phyloP scores from a whole-genome alignment of 1,284 basidiomycete species.

The Quambalaria eucalypti region DNA sequence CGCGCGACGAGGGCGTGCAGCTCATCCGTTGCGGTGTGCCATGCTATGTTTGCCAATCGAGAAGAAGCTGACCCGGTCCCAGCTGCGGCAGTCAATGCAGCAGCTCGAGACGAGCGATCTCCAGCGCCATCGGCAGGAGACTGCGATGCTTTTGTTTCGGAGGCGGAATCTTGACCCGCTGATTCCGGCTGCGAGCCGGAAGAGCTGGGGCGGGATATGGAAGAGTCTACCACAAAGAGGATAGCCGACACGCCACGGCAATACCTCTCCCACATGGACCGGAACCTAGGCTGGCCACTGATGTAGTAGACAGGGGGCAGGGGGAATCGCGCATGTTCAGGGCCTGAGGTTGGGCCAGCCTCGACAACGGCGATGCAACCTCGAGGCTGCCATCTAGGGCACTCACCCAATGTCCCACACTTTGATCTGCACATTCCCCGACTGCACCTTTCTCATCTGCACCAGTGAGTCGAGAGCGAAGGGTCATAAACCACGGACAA shows the following conservation, averaged over 20 bases:
- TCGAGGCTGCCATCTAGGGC: background rate
- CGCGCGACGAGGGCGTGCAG: conserved; percentile 74
- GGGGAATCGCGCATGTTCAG: conserved; percentile 15
- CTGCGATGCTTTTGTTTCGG: background rate
- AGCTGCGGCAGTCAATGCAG: conserved; percentile 10
- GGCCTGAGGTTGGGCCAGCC: background rate
- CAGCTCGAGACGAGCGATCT: conserved; percentile 51
- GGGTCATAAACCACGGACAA: background rate
- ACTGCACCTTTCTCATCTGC: conserved; percentile 66
- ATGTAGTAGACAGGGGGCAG: background rate
- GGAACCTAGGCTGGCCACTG: conserved; percentile 83
- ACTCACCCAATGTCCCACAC: conserved; percentile 80
- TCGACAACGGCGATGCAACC: background rate
- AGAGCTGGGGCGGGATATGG: conserved; percentile 13
- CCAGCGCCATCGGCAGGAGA: background rate
- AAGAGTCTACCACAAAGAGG: conserved; percentile 57
- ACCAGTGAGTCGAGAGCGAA: background rate
- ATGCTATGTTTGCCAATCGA: conserved; percentile 6
- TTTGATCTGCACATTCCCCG: conserved; percentile 81
- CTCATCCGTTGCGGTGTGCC: conserved; percentile 68
- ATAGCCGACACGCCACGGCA: conserved; percentile 89
- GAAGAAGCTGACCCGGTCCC: conserved; percentile 2
- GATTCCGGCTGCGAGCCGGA: too few relatives aligned
- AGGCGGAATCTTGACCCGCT: background rate
- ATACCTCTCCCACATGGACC: conserved; percentile 80